Evolutionary conservation across 371 early-diverging fungal species (phyloP).

Genomic region (Haplosporangium sp.): DNA sequence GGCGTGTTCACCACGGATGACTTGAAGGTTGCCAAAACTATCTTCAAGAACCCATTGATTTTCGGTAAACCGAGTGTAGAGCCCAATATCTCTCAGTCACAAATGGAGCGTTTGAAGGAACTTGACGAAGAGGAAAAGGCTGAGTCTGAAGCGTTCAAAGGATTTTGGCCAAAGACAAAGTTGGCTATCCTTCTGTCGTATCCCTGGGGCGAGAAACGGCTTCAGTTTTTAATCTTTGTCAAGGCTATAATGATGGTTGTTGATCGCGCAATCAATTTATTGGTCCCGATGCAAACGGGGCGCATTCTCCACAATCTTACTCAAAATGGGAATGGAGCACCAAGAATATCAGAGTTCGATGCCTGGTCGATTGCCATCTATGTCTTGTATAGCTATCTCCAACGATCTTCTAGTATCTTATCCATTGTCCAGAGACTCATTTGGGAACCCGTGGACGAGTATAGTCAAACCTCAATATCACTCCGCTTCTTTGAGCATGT

Average conservation of each 20-base stretch:
- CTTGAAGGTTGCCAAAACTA: slow-evolving; percentile 5
- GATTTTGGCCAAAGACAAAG: slow-evolving; percentile 58
- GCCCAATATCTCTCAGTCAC: background rate
- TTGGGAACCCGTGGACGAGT: slow-evolving; percentile 6
- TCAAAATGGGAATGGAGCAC: slow-evolving; percentile 26
- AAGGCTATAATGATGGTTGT: slow-evolving; percentile 73
- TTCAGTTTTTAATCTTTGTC: slow-evolving; percentile 73
- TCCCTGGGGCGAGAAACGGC: slow-evolving; percentile 67
- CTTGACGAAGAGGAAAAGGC: slow-evolving; percentile 9
- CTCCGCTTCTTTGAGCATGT: slow-evolving; percentile 24
- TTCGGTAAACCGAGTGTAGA: background rate
- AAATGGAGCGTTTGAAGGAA: background rate
- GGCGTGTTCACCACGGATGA: background rate
- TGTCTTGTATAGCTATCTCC: slow-evolving; percentile 15
- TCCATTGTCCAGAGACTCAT: background rate
- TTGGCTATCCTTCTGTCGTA: slow-evolving; percentile 84
- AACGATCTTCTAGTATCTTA: slow-evolving; percentile 3
- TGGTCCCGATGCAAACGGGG: slow-evolving; percentile 84
- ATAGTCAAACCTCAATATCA: background rate
- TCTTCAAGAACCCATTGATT: background rate
- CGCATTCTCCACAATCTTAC: slow-evolving; percentile 73
- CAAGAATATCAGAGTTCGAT: slow-evolving; percentile 12
- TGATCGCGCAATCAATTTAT: slow-evolving; percentile 82
- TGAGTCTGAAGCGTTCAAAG: slow-evolving; percentile 11
- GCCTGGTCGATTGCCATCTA: slow-evolving; percentile 3